Percentiles rank a stretch among this genome's conserved stretches.
phyloP scores from a whole-genome alignment of 305 asterid genomes.

The Fraxinus platypoda region DNA sequence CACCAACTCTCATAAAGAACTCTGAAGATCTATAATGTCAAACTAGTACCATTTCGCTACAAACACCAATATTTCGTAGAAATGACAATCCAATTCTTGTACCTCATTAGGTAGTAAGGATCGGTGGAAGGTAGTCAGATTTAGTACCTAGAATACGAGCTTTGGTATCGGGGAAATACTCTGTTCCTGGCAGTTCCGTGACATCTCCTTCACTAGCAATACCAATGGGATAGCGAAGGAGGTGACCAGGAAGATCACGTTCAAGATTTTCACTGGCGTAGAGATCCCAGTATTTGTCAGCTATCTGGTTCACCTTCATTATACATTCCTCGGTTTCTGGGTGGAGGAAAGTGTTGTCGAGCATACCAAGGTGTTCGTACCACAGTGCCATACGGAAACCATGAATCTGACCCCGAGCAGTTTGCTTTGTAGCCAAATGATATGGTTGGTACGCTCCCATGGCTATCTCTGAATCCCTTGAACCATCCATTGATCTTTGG shows the following conservation, averaged over 20 bases:
- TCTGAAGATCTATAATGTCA: background rate
- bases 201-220: slow-evolving; percentile 52
- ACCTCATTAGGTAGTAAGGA: slow-evolving; percentile 60
- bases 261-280: slow-evolving; percentile 47
- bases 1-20: slow-evolving; percentile 1
- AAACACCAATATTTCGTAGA: slow-evolving; percentile 23
- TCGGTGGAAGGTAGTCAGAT: slow-evolving; percentile 72
- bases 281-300: slow-evolving; percentile 73
- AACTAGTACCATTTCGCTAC: background rate
- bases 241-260: slow-evolving; percentile 76
- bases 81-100: background rate
- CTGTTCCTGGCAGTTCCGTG: slow-evolving; percentile 59
- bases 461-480: slow-evolving; percentile 82
- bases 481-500: slow-evolving; percentile 92
- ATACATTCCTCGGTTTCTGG: slow-evolving; percentile 62
- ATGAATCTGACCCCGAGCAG: slow-evolving; percentile 74
- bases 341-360: slow-evolving; percentile 56
- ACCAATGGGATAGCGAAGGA: slow-evolving; percentile 73
- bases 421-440: slow-evolving; percentile 47
- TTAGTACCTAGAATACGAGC: slow-evolving; percentile 66
- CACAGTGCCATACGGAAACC: slow-evolving; percentile 87
- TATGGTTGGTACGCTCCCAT: slow-evolving; percentile 85
- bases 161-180: slow-evolving; percentile 78
- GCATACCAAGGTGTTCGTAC: slow-evolving; percentile 90
- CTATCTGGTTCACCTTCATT: slow-evolving; percentile 54